Evolutionary conservation across 1,284 basidiomycete genomes (phyloP), one percentile per base, ranked within the genome.

Genomic region (Cryptococcus deneoformans): DNA sequence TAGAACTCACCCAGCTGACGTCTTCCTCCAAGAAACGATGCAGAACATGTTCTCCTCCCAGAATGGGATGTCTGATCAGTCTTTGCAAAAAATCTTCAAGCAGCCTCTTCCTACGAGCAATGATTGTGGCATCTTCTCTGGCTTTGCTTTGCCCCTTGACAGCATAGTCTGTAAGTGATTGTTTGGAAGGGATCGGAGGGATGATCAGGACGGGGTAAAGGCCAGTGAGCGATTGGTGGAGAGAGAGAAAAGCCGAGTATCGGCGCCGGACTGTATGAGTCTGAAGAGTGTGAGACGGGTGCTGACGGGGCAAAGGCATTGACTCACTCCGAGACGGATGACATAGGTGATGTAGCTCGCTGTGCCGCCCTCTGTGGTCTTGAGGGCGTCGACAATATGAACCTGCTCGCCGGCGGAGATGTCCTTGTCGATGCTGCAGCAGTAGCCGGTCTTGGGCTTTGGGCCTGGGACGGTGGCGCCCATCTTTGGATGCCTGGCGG

Each of bases 141-240:
- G 95, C 95, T 78, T 95, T 97, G 14, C 84, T 87, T 73, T 97
- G 95, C 5, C 77, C 77, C 79, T 98, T 97, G 60, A 94, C 88
- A 0, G 96, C 96, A 80, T 99, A 99, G 71, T 99, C 96, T 35
- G 91, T 86, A 36, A 99, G 82, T 2, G 88, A 89, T 79, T 99
- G 94, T 79, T 99, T 99, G 4, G 90, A 93, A 0, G 96, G 96
- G 61, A 99, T 96, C 40, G 96, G 96, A 1, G 96, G 95, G 61
- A 99, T 89, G 70, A 99, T 98, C 65, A 95, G 80, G 11, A 94
- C 97, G 0, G 96, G 96, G 76, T 99, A 97, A 53, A 99, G 82
- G 64, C 87, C 90, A 47, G 87, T 82, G 48, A 99, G 84, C 56
- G 85, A 89, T 55, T 85, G 83, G 54, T 96, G 86, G 47, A 99